These are phyloP conservation scores for Backusella sp. DNA, from an alignment of 192 early-diverging fungal species.

Conservation along the genomic window DNA sequence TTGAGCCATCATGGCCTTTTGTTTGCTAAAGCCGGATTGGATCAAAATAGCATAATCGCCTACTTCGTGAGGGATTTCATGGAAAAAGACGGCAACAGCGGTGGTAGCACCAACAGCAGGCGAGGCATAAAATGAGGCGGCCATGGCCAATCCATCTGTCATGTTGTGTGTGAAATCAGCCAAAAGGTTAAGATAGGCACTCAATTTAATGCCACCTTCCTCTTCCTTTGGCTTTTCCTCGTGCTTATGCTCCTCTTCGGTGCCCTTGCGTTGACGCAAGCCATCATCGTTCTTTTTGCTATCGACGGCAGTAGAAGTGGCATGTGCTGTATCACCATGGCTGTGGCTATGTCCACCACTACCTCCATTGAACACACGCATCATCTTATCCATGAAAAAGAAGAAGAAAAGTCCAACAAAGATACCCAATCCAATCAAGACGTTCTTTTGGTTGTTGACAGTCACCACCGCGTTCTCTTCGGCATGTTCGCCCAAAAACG, in stretches of 20 bases:
- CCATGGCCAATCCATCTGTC: conserved; percentile 83
- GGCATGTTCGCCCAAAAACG: conserved; percentile 59
- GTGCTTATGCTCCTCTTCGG: conserved; percentile 5
- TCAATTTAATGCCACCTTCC: conserved; percentile 54
- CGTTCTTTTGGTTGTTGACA: conserved; percentile 53
- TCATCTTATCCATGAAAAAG: conserved; percentile 80
- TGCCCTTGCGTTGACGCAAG: conserved; percentile 9
- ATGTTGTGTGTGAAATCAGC: conserved; percentile 85
- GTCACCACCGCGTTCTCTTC: conserved; percentile 38
- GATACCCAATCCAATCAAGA: conserved; percentile 70
- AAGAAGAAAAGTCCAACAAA: conserved; percentile 76
- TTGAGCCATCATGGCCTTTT: conserved; percentile 73
- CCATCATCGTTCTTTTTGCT: neutral
- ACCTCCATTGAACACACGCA: conserved; percentile 73
- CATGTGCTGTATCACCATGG: conserved; percentile 48
- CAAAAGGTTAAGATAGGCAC: conserved; percentile 80
- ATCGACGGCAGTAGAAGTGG: neutral
- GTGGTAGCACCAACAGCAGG: conserved; percentile 83
- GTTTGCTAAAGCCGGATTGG: conserved; percentile 75
- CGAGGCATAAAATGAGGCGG: conserved; percentile 80
- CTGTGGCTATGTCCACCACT: conserved; percentile 52
- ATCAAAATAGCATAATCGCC: conserved; percentile 88
- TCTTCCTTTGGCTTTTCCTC: neutral
- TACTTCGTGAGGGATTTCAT: conserved; percentile 88
- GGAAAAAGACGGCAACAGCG: conserved; percentile 83